These are phyloP conservation scores for Phoma herbarum DNA, from an alignment of 2,329 filamentous ascomycete species.

Conservation along the genomic window DNA sequence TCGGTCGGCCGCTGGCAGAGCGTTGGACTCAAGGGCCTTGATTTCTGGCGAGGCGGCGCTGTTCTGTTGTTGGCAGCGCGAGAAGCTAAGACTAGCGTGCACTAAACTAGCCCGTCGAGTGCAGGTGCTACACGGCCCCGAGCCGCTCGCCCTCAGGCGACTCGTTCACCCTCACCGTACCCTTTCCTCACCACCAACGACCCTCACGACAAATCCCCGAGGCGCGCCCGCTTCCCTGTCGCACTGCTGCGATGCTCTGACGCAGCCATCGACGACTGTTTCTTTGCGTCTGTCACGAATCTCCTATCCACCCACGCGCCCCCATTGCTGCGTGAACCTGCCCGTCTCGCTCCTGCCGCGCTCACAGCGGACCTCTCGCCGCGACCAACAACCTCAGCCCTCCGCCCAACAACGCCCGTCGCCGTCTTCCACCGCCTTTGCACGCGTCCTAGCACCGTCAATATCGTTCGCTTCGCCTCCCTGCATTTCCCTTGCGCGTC, in stretches of 20 bases:
- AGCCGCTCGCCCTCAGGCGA: constrained; percentile 15
- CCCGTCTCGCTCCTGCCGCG: constrained; percentile 33
- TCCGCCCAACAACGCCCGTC: constrained; percentile 13
- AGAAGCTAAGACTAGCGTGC: constrained; percentile 3
- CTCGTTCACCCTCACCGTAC: constrained; percentile 14
- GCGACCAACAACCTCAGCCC: constrained; percentile 28
- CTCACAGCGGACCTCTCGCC: constrained; percentile 23
- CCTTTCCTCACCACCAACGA: constrained; percentile 26
- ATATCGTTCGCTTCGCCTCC: constrained; percentile 17
- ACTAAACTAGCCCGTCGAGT: background rate
- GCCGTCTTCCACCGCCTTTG: constrained; percentile 10
- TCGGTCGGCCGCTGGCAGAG: constrained; percentile 7
- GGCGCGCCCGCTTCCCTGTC: constrained; percentile 37
- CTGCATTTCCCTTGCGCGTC: constrained; percentile 19
- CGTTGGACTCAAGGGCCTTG: constrained; percentile 7
- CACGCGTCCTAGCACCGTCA: constrained; percentile 17
- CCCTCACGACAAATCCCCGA: constrained; percentile 34
- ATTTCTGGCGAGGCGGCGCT: constrained; percentile 5
- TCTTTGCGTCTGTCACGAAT: constrained; percentile 34
- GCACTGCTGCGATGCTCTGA: constrained; percentile 36
- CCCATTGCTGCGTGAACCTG: constrained; percentile 25
- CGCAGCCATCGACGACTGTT: constrained; percentile 32
- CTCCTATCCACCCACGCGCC: constrained; percentile 17
- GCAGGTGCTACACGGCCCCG: constrained; percentile 1
- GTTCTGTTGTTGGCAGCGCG: constrained; percentile 9